These are phyloP conservation scores for Blastobotrys capitulatus DNA, from an alignment of 1,139 yeast species.

Conservation along the genomic window DNA sequence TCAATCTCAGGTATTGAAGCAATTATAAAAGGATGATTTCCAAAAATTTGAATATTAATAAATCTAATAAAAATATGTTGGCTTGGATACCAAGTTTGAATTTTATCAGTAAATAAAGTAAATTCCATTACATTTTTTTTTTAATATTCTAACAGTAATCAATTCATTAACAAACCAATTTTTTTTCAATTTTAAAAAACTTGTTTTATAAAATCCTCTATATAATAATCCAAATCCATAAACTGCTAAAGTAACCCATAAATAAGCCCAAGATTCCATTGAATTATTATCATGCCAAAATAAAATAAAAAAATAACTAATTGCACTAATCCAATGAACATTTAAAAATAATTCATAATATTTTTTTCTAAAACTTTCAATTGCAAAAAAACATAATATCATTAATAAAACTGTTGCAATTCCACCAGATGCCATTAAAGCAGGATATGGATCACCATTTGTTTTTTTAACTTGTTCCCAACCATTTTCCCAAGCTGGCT, in stretches of 20 bases:
- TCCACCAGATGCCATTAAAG: slow-evolving; percentile 29
- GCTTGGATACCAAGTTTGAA: slow-evolving; percentile 50
- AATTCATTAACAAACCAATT: slow-evolving; percentile 43
- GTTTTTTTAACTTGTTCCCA: too few relatives aligned
- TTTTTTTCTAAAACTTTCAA: slow-evolving; percentile 40
- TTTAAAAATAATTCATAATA: slow-evolving; percentile 52
- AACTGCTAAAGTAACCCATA: slow-evolving; percentile 53
- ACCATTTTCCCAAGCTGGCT: slow-evolving; percentile 50
- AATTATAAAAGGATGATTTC: slow-evolving; percentile 63
- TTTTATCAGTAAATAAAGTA: slow-evolving; percentile 35
- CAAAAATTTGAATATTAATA: slow-evolving; percentile 42
- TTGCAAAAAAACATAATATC: slow-evolving; percentile 44
- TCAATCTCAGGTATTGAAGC: slow-evolving; percentile 36
- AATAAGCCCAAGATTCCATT: slow-evolving; percentile 42
- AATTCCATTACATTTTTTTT: slow-evolving; percentile 41
- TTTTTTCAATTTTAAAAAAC: slow-evolving; percentile 39
- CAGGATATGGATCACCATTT: too few relatives aligned
- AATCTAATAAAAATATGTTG: slow-evolving; percentile 55
- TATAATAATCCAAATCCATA: slow-evolving; percentile 51
- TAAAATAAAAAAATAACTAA: slow-evolving; percentile 49
- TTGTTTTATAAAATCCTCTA: slow-evolving; percentile 47
- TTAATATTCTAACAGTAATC: slow-evolving; percentile 36
- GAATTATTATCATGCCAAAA: slow-evolving; percentile 44
- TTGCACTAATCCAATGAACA: slow-evolving; percentile 54
- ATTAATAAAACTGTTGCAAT: slow-evolving; percentile 45